These are phyloP conservation scores for Cercospora sp. DNA, from an alignment of 2,329 filamentous ascomycete genomes.

Conservation along the genomic window DNA sequence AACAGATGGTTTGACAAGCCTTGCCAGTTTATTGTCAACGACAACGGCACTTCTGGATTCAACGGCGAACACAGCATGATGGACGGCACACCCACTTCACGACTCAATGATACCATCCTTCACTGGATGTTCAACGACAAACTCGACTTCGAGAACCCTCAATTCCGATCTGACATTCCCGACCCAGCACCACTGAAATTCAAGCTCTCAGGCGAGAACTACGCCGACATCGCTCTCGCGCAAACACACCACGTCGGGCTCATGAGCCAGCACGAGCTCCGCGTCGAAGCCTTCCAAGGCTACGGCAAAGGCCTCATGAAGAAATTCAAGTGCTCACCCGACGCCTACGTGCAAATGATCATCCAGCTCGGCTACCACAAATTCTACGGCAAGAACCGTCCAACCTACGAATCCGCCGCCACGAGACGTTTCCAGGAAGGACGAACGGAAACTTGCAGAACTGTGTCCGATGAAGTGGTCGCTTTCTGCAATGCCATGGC, in stretches of 20 bases:
- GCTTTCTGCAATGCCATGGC: constrained; percentile 87
- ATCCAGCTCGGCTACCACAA: constrained; percentile 98
- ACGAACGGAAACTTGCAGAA: constrained; percentile 92
- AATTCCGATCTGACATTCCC: constrained; percentile 77
- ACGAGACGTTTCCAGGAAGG: constrained; percentile 95
- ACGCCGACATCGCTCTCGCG: constrained; percentile 77
- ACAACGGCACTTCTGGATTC: constrained; percentile 96
- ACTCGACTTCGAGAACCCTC: constrained; percentile 79
- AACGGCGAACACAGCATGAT: constrained; percentile 99
- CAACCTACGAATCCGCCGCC: constrained; percentile 95
- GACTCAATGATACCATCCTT: constrained; percentile 93
- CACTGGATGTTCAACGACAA: constrained; percentile 91
- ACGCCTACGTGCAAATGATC: constrained; percentile 97
- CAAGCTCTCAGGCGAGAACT: constrained; percentile 70
- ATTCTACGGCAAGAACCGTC: constrained; percentile 97
- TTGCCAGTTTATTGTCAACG: constrained; percentile 94
- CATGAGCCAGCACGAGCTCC: constrained; percentile 84
- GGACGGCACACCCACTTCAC: constrained; percentile 97
- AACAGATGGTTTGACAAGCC: constrained; percentile 99
- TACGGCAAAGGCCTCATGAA: constrained; percentile 99
- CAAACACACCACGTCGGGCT: constrained; percentile 75
- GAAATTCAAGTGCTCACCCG: constrained; percentile 97
- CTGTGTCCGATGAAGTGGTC: constrained; percentile 85
- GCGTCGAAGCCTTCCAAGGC: constrained; percentile 92
- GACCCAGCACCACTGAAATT: constrained; percentile 79